These are phyloP conservation scores for Tolypocladium cylindrosporum DNA, from an alignment of 2,329 filamentous ascomycete species.

Conservation along the genomic window DNA sequence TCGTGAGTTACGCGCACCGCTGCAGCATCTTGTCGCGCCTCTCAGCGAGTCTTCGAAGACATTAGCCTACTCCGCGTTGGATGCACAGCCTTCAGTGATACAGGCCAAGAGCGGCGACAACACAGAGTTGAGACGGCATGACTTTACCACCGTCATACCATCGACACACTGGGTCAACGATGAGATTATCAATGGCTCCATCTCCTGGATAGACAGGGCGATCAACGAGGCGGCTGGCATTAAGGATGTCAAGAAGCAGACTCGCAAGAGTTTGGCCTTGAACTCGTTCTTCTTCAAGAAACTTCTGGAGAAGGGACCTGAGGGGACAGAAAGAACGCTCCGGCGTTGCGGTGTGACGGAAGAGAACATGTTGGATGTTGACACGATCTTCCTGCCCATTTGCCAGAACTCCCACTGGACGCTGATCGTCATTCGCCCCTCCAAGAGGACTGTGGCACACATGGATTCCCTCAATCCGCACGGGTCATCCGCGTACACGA, in stretches of 20 bases:
- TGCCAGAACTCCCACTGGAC: constrained; percentile 61
- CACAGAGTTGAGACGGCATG: constrained; percentile 39
- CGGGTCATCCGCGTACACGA: constrained; percentile 29
- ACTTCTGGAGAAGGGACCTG: constrained; percentile 36
- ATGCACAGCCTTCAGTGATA: constrained; percentile 20
- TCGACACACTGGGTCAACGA: constrained; percentile 63
- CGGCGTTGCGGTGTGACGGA: constrained; percentile 46
- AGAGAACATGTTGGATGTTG: constrained; percentile 52
- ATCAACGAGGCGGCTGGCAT: constrained; percentile 48
- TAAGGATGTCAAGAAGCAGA: constrained; percentile 31
- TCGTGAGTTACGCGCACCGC: constrained; percentile 20
- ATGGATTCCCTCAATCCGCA: constrained; percentile 52
- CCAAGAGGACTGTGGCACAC: constrained; percentile 51
- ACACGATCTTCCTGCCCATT: constrained; percentile 62
- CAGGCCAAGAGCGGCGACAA: constrained; percentile 39
- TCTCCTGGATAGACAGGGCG: constrained; percentile 49
- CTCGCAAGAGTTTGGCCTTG: constrained; percentile 51
- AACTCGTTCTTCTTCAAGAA: constrained; percentile 57
- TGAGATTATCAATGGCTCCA: constrained; percentile 59
- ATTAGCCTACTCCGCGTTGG: constrained; percentile 19
- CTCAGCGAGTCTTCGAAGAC: constrained; percentile 17
- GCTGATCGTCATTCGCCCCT: constrained; percentile 55
- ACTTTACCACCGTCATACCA: constrained; percentile 53
- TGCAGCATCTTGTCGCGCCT: constrained; percentile 14
- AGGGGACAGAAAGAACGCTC: constrained; percentile 42